Conservation (phyloP, 306 rosid genomes). For the Medicago lupulina region DNA sequence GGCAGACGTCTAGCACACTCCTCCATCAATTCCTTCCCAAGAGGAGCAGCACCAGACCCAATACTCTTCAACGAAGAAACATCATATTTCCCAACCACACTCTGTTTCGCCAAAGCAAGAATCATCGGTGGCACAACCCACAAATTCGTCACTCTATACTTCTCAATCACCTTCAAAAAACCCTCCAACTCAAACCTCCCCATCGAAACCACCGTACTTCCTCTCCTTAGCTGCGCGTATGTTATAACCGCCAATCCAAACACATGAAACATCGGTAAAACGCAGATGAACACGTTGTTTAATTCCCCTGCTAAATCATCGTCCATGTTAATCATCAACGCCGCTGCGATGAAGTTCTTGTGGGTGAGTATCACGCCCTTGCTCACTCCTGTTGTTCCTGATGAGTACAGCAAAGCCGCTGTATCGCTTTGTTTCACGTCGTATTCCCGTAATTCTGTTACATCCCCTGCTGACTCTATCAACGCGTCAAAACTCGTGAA, state of each 20-base stretch:
- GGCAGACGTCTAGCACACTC: conserved; percentile 66
- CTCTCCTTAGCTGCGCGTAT: conserved; percentile 62
- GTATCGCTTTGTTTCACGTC: neutral
- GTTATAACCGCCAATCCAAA: neutral
- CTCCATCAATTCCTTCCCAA: conserved; percentile 82
- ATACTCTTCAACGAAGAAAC: conserved; percentile 71
- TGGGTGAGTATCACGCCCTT: neutral
- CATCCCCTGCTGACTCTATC: neutral
- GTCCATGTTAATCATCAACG: neutral
- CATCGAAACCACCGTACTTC: conserved; percentile 63
- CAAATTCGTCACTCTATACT: conserved; percentile 62
- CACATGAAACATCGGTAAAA: conserved; percentile 6
- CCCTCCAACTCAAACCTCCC: conserved; percentile 60
- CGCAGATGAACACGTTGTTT: neutral
- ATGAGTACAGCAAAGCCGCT: neutral
- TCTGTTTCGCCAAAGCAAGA: conserved; percentile 73
- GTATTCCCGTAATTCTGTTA: neutral
- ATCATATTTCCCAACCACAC: conserved; percentile 58
- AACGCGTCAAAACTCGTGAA: neutral
- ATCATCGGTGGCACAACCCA: conserved; percentile 90
- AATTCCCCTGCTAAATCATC: neutral
- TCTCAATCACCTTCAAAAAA: conserved; percentile 61
- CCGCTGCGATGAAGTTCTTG: neutral
- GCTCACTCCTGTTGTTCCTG: neutral
- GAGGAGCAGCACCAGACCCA: conserved; percentile 89